Percentiles rank a stretch among this genome's conserved stretches.
Evolutionary conservation across 164 flowering plant genomes (phyloP).

Genomic region (Nymphaea thermarum): DNA sequence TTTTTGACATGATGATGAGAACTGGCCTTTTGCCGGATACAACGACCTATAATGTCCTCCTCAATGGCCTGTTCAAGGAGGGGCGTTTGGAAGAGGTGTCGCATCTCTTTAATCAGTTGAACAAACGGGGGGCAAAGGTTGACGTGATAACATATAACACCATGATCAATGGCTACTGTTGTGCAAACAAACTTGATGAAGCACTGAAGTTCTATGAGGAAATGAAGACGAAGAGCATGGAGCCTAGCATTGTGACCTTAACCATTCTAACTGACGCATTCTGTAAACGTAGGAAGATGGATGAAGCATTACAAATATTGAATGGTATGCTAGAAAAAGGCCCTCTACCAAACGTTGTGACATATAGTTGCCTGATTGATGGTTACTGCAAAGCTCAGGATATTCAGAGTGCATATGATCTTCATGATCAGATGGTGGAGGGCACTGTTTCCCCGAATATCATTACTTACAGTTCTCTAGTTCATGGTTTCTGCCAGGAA

Average conservation of each 20-base stretch:
- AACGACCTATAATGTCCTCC: conserved; percentile 30
- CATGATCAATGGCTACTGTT: conserved; percentile 40
- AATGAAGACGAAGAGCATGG: conserved; percentile 10
- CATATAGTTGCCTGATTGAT: conserved; percentile 40
- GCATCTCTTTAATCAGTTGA: conserved; percentile 14
- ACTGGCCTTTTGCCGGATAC: conserved; percentile 28
- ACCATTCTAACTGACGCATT: conserved; percentile 33
- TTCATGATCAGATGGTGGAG: conserved; percentile 32
- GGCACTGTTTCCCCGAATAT: conserved; percentile 28
- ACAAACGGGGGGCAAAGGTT: conserved; percentile 20
- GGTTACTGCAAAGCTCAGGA: conserved; percentile 28
- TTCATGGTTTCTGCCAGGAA: conserved; percentile 40
- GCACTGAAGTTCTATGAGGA: conserved; percentile 22
- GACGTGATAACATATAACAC: conserved; percentile 46
- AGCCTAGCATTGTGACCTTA: conserved; percentile 27
- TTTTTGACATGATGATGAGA: conserved; percentile 28
- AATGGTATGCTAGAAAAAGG: conserved; percentile 23
- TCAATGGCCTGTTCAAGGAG: conserved; percentile 23
- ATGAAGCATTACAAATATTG: conserved; percentile 28
- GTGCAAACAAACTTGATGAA: conserved; percentile 17
- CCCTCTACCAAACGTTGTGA: conserved; percentile 26
- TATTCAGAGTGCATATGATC: conserved; percentile 21
- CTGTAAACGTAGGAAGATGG: conserved; percentile 31
- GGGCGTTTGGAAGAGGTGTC: conserved; percentile 12
- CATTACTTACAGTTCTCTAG: conserved; percentile 36